Base-by-base conservation (phyloP, 1,284 basidiomycete species). In the Tremellales sp. region DNA sequence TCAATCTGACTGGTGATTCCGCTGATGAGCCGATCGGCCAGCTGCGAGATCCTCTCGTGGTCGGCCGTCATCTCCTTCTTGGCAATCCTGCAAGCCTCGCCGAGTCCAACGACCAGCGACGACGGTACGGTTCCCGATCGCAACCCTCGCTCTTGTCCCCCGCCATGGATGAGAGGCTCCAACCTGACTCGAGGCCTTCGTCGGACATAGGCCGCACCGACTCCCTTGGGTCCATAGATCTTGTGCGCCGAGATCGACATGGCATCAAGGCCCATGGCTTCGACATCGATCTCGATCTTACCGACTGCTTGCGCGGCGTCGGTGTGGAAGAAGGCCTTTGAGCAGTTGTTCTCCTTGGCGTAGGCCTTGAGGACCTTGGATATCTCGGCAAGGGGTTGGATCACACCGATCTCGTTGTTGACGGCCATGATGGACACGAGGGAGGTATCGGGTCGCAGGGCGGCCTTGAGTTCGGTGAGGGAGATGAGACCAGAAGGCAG, bases 351-450 rank as follows among this genome's bases (percentile, higher is more conserved):
- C 56, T 71, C 67, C 55, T 71, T 68, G 21, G 71, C 68, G 39
- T 57, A 65, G 6, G 54, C 57, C 61, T 77, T 78, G 42, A 89
- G 71, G 25, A 95, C 79, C 4, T 82, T 80, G 21, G 93, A 94
- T 56, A 99, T 98, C 72, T 97, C 92, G 68, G 87, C 87, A 54
- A 98, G 80, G 1, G 95, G 95, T 69, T 98, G 95, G 53, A 99
- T 95, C 53, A 97, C 93, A 40, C 95, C 95, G 6, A 93, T 98
- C 76, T 99, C 95, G 75, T 99, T 99, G 77, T 99, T 99, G 54
- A 99, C 94, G 3, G 88, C 82, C 95, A 99, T 99, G 70, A 99
- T 86, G 9, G 93, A 95, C 33, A 97, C 84, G 8, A 97, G 74
- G 5, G 84, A 85, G 1, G 93, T 81, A 61, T 88, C 86, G 16